A percentile compares a stretch with the other conserved stretches of the same genome.
phyloP scores from a whole-genome alignment of 306 rosid species.

The Carpinus fangiana region DNA sequence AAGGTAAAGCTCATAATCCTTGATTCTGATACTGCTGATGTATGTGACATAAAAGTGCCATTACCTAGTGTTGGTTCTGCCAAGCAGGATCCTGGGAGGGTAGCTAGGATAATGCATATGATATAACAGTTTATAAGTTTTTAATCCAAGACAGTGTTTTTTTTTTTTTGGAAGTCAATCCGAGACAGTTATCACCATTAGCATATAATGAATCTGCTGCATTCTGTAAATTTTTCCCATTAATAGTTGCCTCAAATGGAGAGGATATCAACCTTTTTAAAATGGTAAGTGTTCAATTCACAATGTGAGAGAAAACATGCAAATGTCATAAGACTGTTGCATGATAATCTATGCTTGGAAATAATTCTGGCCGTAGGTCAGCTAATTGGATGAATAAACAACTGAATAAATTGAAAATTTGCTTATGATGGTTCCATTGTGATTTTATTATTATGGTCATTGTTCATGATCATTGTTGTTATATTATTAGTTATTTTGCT shows the following conservation, averaged over 20 bases:
- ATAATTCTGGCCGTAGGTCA: background rate
- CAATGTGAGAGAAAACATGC: background rate
- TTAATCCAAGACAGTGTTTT: background rate
- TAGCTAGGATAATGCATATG: background rate
- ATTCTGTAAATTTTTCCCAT: background rate
- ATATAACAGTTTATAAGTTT: background rate
- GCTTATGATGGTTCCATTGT: background rate
- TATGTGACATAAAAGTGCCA: background rate
- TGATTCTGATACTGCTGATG: background rate
- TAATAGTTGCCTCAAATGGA: background rate
- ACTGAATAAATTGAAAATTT: background rate
- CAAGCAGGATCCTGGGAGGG: slow-evolving; percentile 1
- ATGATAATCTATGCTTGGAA: background rate
- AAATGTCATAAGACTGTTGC: background rate
- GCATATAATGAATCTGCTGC: background rate
- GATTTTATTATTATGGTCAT: background rate
- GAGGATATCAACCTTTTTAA: background rate
- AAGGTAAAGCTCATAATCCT: background rate
- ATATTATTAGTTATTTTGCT: background rate
- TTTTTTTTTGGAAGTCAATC: too few species aligned
- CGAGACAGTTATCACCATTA: background rate
- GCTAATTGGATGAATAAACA: background rate
- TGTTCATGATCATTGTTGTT: background rate
- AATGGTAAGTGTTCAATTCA: background rate
- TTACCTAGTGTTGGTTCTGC: background rate